phyloP scores from a whole-genome alignment of 441 rosid species.

The Arabidopsis lyrata region DNA sequence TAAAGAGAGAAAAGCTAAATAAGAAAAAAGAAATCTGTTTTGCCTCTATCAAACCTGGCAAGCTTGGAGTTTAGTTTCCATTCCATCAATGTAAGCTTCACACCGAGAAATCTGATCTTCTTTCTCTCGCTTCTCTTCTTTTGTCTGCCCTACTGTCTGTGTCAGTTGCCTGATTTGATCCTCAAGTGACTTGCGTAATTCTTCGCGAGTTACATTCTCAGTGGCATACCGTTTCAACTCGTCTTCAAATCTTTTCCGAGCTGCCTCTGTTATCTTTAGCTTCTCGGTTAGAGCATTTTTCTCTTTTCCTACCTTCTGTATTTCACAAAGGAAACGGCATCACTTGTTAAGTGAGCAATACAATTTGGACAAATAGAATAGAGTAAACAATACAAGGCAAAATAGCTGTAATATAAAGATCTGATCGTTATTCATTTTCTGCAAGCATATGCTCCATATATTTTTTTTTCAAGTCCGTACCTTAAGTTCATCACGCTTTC shows the following conservation, averaged over 20 bases:
- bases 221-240: conserved; percentile 85
- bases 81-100: conserved; percentile 95
- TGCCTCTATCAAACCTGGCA: conserved; percentile 71
- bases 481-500: conserved; percentile 97
- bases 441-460: conserved; percentile 29
- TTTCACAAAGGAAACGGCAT: conserved; percentile 41
- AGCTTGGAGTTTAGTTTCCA: conserved; percentile 92
- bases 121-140: conserved; percentile 95
- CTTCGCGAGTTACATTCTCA: conserved; percentile 88
- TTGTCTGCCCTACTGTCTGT: conserved; percentile 87
- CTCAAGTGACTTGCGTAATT: conserved; percentile 88
- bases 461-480: conserved; percentile 49
- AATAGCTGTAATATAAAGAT: conserved; percentile 18
- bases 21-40: background rate
- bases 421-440: background rate
- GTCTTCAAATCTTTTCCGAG: conserved; percentile 91
- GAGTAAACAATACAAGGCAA: conserved; percentile 7
- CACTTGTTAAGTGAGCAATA: conserved; percentile 28
- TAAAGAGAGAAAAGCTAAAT: background rate
- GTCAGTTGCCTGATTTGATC: conserved; percentile 86
- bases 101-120: conserved; percentile 94
- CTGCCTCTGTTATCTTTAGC: conserved; percentile 88
- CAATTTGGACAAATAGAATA: conserved; percentile 18
- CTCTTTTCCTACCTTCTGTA: conserved; percentile 92
- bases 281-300: conserved; percentile 92